These are phyloP conservation scores for Chalaropsis thielavioides DNA, from an alignment of 2,329 filamentous ascomycete species.

Conservation along the genomic window DNA sequence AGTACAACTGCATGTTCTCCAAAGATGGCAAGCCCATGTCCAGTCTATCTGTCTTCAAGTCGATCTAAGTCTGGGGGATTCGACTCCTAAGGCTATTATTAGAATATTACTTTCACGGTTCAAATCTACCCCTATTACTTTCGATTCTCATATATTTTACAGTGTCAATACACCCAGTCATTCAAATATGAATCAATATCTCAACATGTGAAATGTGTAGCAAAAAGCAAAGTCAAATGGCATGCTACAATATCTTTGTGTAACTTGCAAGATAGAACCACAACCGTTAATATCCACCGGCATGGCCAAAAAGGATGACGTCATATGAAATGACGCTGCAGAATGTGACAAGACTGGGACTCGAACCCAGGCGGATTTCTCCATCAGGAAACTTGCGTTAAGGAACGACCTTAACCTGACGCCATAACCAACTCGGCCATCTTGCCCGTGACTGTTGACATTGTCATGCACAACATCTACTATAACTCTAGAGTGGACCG, in stretches of 20 bases:
- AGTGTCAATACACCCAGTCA: not conserved
- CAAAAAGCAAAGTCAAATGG: too few species aligned
- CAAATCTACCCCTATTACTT: not conserved
- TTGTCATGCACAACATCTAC: too few species aligned
- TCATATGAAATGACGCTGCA: too few species aligned
- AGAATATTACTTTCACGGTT: not conserved
- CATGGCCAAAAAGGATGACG: too few species aligned
- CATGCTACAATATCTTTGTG: too few species aligned
- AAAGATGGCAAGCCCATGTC: slow-evolving; percentile 40
- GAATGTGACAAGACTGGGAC: slow-evolving; percentile 18
- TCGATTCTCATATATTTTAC: not conserved
- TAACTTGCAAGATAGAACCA: too few species aligned
- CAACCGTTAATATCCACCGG: too few species aligned
- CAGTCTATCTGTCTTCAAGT: slow-evolving; percentile 23
- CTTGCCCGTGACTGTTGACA: slow-evolving; percentile 18
- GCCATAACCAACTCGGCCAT: slow-evolving; percentile 28
- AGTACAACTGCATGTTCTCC: slow-evolving; percentile 48
- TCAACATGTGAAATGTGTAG: not conserved
- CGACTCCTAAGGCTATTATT: not conserved
- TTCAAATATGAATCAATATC: not conserved
- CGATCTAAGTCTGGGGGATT: not conserved
- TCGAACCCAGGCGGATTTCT: slow-evolving; percentile 18
- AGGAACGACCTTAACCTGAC: slow-evolving; percentile 25
- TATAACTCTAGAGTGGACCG: too few species aligned
- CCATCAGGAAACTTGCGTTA: slow-evolving; percentile 18